Evolutionary conservation across 192 early-diverging fungal genomes (phyloP), one percentile per base, ranked within the genome.

Genomic region (Podila minutissima): DNA sequence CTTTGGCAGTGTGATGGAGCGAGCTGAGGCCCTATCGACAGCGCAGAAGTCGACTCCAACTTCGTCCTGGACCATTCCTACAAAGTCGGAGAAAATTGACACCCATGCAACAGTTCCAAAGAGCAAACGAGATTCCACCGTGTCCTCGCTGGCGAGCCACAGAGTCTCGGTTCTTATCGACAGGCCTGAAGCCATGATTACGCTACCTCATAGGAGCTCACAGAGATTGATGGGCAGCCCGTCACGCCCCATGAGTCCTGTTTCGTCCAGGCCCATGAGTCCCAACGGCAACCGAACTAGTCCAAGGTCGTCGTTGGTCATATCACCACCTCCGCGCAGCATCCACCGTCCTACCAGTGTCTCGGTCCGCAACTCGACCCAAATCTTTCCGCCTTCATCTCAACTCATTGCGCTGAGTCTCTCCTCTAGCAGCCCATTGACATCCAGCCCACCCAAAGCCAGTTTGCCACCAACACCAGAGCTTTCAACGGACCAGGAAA

Each of bases 1-100:
- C 48, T 81, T 81, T 55, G 77, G 77, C 29, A 24, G 71, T 6
- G 67, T 73, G n/a, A 81, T 81, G 77, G 49, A 72, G 35, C 70
- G 62, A 5, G 77, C 77, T 38, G 77, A 73, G 32, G 77, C 62
- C 13, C 49, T 81, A 66, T 71, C 70, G 28, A 62, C 57, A 6
- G 71, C 61, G 31, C 71, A 81, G 33, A 33, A 60, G 26, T 49
- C 62, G 13, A 10, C 37, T 0, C n/a, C 28, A 22, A 72, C 77
- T 19, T 73, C 77, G 24, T 53, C 77, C 8, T 81, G 77, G 77
- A 64, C 77, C 7, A 50, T 66, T 7, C 77, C 77, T 3, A 65
- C 77, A 29, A 72, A 73, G 19, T 38, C 62, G 24, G 77, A 69
- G 13, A 28, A 66, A 12, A 0, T 38, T 13, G 46, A 48, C 49